A percentile compares a stretch with the other conserved stretches of the same genome.
Conservation (phyloP, 2,329 filamentous ascomycete species). For the Clarireedia paspali region DNA sequence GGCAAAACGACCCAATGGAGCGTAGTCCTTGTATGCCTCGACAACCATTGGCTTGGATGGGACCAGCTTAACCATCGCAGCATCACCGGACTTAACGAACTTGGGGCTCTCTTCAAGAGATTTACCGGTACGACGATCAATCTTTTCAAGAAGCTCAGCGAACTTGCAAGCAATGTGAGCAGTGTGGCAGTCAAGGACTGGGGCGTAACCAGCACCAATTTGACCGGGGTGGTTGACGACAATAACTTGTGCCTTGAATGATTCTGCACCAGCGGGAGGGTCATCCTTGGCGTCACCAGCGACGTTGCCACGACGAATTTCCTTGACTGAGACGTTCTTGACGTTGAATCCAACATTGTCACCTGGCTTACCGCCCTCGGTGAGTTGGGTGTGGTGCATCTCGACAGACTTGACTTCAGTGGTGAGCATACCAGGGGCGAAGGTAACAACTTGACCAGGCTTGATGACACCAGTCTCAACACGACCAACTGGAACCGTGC, state of each 20-base stretch:
- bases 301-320: constrained; percentile 99
- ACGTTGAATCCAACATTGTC: constrained; percentile 99
- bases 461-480: constrained; percentile 98
- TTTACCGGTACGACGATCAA: constrained; percentile 99
- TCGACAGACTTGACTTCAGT: constrained; percentile 99
- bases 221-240: constrained; percentile 99
- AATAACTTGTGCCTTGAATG: constrained; percentile 99
- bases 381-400: constrained; percentile 99
- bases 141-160: constrained; percentile 98
- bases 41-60: constrained; percentile 99
- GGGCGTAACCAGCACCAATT: constrained; percentile 97
- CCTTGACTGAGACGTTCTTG: constrained; percentile 99
- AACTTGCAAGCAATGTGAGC: constrained; percentile 99
- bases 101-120: constrained; percentile 85
- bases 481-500: constrained; percentile 99
- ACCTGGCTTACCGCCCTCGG: constrained; percentile 80
- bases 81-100: constrained; percentile 99
- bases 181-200: constrained; percentile 99
- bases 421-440: constrained; percentile 97
- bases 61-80: constrained; percentile 99
- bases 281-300: constrained; percentile 99
- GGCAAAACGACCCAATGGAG: constrained; percentile 98
- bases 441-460: constrained; percentile 91
- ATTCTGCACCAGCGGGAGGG: constrained; percentile 79
- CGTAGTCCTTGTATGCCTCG: constrained; percentile 99